phyloP scores from a whole-genome alignment of 2,329 filamentous ascomycete genomes.

The Blastomyces gilchristii region DNA sequence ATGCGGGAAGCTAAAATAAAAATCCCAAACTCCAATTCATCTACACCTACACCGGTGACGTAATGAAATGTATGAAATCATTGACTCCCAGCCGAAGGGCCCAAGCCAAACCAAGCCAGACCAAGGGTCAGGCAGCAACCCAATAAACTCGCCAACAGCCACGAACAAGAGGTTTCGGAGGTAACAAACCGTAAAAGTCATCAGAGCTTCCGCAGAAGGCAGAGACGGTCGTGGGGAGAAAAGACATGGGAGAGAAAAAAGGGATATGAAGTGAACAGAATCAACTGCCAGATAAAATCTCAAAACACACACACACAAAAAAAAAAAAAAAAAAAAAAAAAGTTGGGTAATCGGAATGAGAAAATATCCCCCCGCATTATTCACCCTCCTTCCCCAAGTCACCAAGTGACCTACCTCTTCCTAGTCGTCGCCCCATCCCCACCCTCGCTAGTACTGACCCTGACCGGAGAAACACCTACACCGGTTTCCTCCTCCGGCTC shows the following conservation, averaged over 20 bases:
- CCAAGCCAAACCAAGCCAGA: not conserved
- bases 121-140: not conserved
- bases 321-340: not conserved
- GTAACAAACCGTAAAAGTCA: not conserved
- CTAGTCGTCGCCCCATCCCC: not conserved
- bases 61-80: not conserved
- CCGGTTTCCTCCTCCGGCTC: slow-evolving; percentile 64
- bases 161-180: not conserved
- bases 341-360: not conserved
- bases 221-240: not conserved
- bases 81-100: no score
- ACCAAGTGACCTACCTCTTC: not conserved
- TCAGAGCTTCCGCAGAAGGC: not conserved
- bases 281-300: not conserved
- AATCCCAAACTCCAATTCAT: not conserved
- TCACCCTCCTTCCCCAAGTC: not conserved
- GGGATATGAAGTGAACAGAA: not conserved
- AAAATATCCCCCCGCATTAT: not conserved
- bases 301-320: not conserved
- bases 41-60: no score
- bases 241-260: not conserved
- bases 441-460: not conserved
- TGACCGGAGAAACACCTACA: not conserved
- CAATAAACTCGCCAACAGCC: not conserved
- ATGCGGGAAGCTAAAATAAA: not conserved